Evolutionary conservation across 169 alveolate species (phyloP).

Genomic region (Cardiosporidium cionae): DNA sequence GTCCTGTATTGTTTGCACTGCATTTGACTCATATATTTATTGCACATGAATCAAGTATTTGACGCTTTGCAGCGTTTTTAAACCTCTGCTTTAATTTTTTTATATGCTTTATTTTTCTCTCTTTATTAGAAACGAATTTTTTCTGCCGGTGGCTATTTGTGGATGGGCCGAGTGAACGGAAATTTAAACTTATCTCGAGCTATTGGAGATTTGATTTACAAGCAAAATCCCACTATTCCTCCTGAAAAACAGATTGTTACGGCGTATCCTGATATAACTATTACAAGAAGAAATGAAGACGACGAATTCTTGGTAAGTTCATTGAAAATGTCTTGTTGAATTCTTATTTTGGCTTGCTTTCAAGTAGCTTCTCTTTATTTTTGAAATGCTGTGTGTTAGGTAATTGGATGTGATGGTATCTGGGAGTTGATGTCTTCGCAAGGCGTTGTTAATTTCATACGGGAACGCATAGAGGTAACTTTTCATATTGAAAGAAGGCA

Average conservation of each 20-base stretch:
- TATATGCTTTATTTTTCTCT: no score
- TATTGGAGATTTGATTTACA: constrained; percentile 48
- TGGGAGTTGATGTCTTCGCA: constrained; percentile 34
- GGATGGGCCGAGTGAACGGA: constrained; percentile 50
- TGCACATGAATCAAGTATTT: no score
- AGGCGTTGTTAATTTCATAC: constrained; percentile 32
- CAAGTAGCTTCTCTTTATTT: no score
- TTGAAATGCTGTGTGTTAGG: no score
- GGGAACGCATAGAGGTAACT: constrained; percentile 26
- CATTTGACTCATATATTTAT: no score
- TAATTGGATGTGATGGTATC: constrained; percentile 41
- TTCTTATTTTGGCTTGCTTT: no score
- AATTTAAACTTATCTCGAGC: constrained; percentile 49
- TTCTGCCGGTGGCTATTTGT: constrained; percentile 32
- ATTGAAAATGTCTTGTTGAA: no score
- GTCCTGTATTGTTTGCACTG: no score
- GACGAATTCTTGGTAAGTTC: constrained; percentile 52
- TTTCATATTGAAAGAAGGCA: no score
- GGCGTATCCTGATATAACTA: constrained; percentile 42
- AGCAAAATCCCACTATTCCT: constrained; percentile 18
- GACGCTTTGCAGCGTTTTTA: no score
- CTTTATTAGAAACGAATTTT: constrained; percentile 58
- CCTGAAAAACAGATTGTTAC: constrained; percentile 47
- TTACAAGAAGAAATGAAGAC: constrained; percentile 26
- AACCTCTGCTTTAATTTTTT: no score